Conservation (phyloP, 345 rosid genomes). For the Hypericum perforatum region DNA sequence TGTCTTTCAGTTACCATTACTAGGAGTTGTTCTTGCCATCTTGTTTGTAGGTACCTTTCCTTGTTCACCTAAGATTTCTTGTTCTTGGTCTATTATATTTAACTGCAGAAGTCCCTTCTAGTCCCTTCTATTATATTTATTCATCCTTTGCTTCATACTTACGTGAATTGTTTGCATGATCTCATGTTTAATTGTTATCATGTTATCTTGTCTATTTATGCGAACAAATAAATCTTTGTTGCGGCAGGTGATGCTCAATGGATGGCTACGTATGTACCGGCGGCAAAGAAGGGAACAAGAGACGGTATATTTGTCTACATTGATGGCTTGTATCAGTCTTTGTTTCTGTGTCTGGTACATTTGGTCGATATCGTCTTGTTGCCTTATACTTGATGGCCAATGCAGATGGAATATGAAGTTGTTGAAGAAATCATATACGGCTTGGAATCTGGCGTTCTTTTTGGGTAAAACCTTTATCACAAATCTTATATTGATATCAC, state of each 20-base stretch:
- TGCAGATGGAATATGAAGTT: slow-evolving; percentile 86
- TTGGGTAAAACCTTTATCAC: slow-evolving; percentile 49
- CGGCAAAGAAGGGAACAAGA: slow-evolving; percentile 81
- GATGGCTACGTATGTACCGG: slow-evolving; percentile 80
- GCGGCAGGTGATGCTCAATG: slow-evolving; percentile 65
- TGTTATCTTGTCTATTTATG: neutral
- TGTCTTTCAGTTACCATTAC: slow-evolving; percentile 70
- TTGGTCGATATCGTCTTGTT: slow-evolving; percentile 4
- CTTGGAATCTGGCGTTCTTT: slow-evolving; percentile 87
- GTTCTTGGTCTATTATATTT: no score
- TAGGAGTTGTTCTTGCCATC: slow-evolving; percentile 60
- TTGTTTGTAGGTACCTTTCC: slow-evolving; percentile 97
- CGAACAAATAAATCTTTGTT: neutral
- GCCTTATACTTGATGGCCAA: slow-evolving; percentile 1
- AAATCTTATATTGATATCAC: no score
- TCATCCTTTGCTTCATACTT: neutral
- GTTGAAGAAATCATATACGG: slow-evolving; percentile 97
- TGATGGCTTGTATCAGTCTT: neutral
- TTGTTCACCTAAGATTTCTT: slow-evolving; percentile 26
- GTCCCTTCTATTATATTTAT: no score
- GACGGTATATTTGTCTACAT: slow-evolving; percentile 32
- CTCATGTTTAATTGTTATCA: neutral
- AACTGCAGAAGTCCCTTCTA: no score
- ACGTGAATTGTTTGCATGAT: neutral
- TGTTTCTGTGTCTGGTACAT: neutral